A percentile compares a stretch with the other conserved stretches of the same genome.
Conservation (phyloP, 805 yeast genomes). For the Monosporozyma yasuniensis region DNA sequence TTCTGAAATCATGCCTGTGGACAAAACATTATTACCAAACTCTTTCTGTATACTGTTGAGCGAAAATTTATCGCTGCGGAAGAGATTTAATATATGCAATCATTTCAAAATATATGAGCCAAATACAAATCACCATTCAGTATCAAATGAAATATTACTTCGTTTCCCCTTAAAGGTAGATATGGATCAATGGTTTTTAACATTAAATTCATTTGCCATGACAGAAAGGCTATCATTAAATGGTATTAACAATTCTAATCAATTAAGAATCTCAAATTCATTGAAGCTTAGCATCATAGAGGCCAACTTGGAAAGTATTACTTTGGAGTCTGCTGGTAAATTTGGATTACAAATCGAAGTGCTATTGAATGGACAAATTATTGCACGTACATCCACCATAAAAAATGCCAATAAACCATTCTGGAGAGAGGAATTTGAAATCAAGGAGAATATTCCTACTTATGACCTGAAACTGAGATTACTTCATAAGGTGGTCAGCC, state of each 20-base stretch:
- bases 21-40: slow-evolving; percentile 52
- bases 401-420: slow-evolving; percentile 47
- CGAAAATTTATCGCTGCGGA: slow-evolving; percentile 43
- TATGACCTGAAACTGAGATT: slow-evolving; percentile 43
- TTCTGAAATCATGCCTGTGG: slow-evolving; percentile 56
- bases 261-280: slow-evolving; percentile 44
- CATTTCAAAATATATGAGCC: background rate
- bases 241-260: slow-evolving; percentile 28
- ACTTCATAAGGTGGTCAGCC: slow-evolving; percentile 26
- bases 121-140: background rate
- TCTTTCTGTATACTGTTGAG: slow-evolving; percentile 56
- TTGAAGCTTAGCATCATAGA: slow-evolving; percentile 54
- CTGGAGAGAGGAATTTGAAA: slow-evolving; percentile 71
- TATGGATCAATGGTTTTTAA: slow-evolving; percentile 70
- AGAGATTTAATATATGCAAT: slow-evolving; percentile 12
- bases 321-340: background rate
- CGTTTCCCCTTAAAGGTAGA: slow-evolving; percentile 61
- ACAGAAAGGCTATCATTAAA: slow-evolving; percentile 35
- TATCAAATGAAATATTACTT: slow-evolving; percentile 31
- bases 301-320: slow-evolving; percentile 40
- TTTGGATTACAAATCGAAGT: slow-evolving; percentile 54
- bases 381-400: slow-evolving; percentile 71
- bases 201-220: slow-evolving; percentile 53
- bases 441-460: slow-evolving; percentile 48
- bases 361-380: slow-evolving; percentile 58